These are phyloP conservation scores for Quercus cerris DNA, from an alignment of 306 rosid genomes.

Conservation along the genomic window DNA sequence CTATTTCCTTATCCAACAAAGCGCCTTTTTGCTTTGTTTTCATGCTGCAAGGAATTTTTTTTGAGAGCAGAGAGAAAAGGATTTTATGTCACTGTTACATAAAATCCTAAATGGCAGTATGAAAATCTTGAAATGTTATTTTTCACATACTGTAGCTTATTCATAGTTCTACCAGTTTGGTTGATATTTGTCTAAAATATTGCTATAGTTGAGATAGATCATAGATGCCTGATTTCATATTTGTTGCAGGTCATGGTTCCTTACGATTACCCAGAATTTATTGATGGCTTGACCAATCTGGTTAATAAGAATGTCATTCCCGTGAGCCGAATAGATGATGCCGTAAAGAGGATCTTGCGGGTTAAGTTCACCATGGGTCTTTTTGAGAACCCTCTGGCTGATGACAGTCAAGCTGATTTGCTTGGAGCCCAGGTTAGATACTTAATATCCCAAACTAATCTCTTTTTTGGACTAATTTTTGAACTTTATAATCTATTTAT, in stretches of 20 bases:
- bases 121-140: too few species aligned
- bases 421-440: not conserved
- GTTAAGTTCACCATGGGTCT: conserved; percentile 3
- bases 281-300: not conserved
- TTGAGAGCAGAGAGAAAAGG: not conserved
- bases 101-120: too few species aligned
- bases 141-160: not conserved
- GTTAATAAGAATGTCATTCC: not conserved
- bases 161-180: not conserved
- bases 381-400: not conserved
- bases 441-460: not conserved
- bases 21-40: not conserved
- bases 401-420: not conserved
- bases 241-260: not conserved
- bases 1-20: not conserved
- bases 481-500: not conserved
- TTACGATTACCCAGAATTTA: conserved; percentile 1
- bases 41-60: not conserved
- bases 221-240: not conserved
- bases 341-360: conserved; percentile 1
- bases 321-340: conserved; percentile 10
- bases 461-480: not conserved
- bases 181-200: too few species aligned
- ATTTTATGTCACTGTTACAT: too few species aligned
- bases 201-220: too few species aligned